A percentile compares a stretch with the other conserved stretches of the same genome.
phyloP scores from a whole-genome alignment of 192 early-diverging fungal genomes.

The Gonapodya prolifera region DNA sequence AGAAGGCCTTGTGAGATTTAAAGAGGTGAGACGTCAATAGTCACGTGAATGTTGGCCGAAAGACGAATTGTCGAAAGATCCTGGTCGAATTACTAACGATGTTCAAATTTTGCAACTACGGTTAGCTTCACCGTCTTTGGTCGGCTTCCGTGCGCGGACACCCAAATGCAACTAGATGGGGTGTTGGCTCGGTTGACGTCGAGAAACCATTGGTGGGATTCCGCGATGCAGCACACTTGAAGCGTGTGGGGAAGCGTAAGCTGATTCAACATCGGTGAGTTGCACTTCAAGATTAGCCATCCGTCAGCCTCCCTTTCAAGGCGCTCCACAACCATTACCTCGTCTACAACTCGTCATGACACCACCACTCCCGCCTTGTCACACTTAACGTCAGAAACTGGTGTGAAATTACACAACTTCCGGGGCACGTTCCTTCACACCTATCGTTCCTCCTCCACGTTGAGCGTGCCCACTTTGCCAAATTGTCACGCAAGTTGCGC shows the following conservation, averaged over 20 bases:
- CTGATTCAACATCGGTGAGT: neutral
- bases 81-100: no score
- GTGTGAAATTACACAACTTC: neutral
- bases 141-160: neutral
- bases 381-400: neutral
- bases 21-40: neutral
- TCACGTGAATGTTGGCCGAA: no score
- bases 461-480: no score
- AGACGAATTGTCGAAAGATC: no score
- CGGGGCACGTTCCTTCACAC: neutral
- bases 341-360: neutral
- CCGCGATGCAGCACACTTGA: neutral
- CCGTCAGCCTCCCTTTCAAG: no score
- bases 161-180: neutral
- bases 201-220: neutral
- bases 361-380: neutral
- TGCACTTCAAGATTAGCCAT: no score
- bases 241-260: neutral
- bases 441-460: neutral
- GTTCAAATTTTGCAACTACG: no score
- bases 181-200: neutral
- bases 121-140: neutral
- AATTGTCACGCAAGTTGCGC: neutral
- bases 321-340: neutral
- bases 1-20: neutral